Conservation (phyloP, 805 yeast species). For the Saturnispora mendoncae region DNA sequence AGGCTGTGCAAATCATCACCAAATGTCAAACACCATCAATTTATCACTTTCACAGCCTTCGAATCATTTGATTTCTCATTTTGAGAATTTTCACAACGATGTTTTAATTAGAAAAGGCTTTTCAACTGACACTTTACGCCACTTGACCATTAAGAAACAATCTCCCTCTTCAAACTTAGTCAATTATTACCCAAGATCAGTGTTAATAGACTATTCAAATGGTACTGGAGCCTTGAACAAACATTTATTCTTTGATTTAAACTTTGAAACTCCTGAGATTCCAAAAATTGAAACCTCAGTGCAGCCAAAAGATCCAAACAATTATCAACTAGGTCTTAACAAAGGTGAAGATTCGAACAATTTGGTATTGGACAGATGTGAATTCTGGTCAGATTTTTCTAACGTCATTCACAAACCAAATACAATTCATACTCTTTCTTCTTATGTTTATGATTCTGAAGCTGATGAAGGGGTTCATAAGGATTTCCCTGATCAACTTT, state of each 20-base stretch:
- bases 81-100: slow-evolving; percentile 71
- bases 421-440: slow-evolving; percentile 42
- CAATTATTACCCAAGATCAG: slow-evolving; percentile 71
- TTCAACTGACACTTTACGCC: neutral
- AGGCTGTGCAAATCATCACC: slow-evolving; percentile 1
- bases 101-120: slow-evolving; percentile 35
- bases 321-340: slow-evolving; percentile 61
- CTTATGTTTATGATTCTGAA: slow-evolving; percentile 50
- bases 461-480: slow-evolving; percentile 19
- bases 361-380: slow-evolving; percentile 35
- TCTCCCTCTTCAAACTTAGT: slow-evolving; percentile 32
- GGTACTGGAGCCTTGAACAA: slow-evolving; percentile 66
- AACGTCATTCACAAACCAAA: slow-evolving; percentile 58
- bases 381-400: slow-evolving; percentile 76
- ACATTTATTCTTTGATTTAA: slow-evolving; percentile 36
- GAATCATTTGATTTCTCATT: slow-evolving; percentile 70
- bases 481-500: slow-evolving; percentile 29
- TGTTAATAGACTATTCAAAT: slow-evolving; percentile 71
- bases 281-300: slow-evolving; percentile 23
- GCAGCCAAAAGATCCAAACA: slow-evolving; percentile 36
- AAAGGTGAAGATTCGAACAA: slow-evolving; percentile 32
- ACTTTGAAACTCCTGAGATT: neutral
- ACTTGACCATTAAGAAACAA: slow-evolving; percentile 7
- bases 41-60: slow-evolving; percentile 65
- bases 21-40: slow-evolving; percentile 36